phyloP scores from a whole-genome alignment of 2,329 filamentous ascomycete species.

The Teratosphaeria gauchensis region DNA sequence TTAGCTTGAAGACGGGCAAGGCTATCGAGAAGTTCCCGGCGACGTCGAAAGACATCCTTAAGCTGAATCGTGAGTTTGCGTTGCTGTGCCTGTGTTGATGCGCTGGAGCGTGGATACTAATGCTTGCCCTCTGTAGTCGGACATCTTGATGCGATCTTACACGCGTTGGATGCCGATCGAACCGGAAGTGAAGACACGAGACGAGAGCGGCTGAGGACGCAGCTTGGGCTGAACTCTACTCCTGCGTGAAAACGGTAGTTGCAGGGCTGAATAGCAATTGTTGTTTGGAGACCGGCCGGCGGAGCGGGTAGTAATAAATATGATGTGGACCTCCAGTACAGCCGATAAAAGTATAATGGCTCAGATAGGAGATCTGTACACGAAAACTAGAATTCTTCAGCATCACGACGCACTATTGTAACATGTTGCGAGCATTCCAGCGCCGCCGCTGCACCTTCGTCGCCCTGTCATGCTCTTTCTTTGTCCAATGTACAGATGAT shows the following conservation, averaged over 20 bases:
- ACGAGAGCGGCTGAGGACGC: constrained; percentile 20
- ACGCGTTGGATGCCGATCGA: constrained; percentile 20
- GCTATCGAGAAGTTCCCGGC: constrained; percentile 23
- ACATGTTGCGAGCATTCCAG: background rate
- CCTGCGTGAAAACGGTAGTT: constrained; percentile 13
- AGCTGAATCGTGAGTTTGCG: constrained; percentile 17
- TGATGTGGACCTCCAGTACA: no score
- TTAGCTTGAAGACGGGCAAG: constrained; percentile 22
- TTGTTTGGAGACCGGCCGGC: no score
- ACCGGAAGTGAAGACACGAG: constrained; percentile 22
- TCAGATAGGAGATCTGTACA: background rate
- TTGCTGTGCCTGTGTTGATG: background rate
- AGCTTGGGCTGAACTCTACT: constrained; percentile 23
- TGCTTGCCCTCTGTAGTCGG: background rate
- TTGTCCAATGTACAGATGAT: background rate
- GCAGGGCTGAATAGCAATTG: background rate
- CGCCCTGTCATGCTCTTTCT: background rate
- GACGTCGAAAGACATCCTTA: constrained; percentile 20
- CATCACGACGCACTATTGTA: background rate
- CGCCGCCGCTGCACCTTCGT: background rate
- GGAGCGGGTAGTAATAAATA: no score
- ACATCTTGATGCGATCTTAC: constrained; percentile 20
- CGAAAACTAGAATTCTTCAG: background rate
- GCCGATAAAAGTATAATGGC: no score
- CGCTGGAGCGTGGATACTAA: background rate